Base-by-base conservation (phyloP, 352 stramenopile genomes). In the Globisporangium mamillatum region DNA sequence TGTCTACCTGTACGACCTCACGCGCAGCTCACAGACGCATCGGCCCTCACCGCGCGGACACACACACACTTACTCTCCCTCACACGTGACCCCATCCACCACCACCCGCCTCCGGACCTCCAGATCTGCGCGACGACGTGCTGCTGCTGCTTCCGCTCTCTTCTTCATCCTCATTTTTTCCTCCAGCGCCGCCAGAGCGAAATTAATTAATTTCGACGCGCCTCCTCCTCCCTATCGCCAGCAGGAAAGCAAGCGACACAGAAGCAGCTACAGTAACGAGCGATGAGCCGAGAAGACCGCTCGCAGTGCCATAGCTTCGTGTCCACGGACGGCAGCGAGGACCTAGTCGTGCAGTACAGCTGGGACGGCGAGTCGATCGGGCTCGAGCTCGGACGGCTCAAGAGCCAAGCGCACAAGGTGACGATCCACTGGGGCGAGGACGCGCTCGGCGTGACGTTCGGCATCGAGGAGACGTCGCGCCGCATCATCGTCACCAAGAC, bases 391-490 rank as follows among this genome's bases (percentile, higher is more conserved):
- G 79, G 84, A 76, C 80, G 80, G 1, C 62, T 79, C 60, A 79
- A 80, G 68, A 54, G 75, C 18, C 25, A 71, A 20, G 57, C 62
- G 0, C 61, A 24, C n/a, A 58, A 53, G 9, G 65, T 73, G 50
- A 75, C 66, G 6, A 75, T 90, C 14, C 63, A 81, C 53, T 90
- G 82, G 84, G 71, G 74, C 12, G 69, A 63, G 0, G 58, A 73
- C 38, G 76, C 78, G 27, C 79, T 94, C 4, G 86, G 86, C 57
- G 73, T 94, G 44, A 91, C 86, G 8, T 82, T 94, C 46, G 81
- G 84, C 75, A 82, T 92, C 32, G 86, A 94, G 65, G 82, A 87
- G 38, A 82, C 79, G 20, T 92, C 86, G 25, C 76, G 83, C 53
- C 74, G 75, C 53, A 74, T 94, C 1, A 79, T 94, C 27, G 84